Percentiles rank a stretch among this genome's conserved stretches.
These are phyloP conservation scores for Sphaerulina musiva DNA, from an alignment of 2,329 filamentous ascomycete genomes.

Conservation along the genomic window DNA sequence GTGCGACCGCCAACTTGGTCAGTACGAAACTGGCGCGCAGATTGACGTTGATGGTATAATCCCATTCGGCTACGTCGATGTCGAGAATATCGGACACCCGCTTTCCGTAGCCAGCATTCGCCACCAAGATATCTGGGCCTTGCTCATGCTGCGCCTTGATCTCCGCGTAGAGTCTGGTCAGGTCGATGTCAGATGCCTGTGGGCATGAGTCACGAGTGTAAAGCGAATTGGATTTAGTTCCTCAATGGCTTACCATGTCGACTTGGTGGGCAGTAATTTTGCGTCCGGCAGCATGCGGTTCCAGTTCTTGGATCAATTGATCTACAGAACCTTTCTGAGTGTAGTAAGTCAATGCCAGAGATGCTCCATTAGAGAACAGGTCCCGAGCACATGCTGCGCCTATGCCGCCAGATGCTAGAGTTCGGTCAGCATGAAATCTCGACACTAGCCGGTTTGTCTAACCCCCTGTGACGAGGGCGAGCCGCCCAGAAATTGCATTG, in stretches of 20 bases:
- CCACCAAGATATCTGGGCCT: constrained; percentile 56
- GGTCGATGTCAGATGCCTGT: constrained; percentile 44
- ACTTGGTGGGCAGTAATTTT: constrained; percentile 51
- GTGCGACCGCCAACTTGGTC: constrained; percentile 53
- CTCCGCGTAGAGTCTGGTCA: constrained; percentile 50
- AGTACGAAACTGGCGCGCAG: constrained; percentile 58
- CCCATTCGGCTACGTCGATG: constrained; percentile 59
- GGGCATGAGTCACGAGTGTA: background rate
- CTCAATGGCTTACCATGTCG: constrained; percentile 40
- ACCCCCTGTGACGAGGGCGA: constrained; percentile 56
- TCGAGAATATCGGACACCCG: constrained; percentile 47
- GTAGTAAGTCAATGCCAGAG: constrained; percentile 55
- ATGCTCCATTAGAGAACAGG: constrained; percentile 47
- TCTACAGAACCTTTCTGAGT: constrained; percentile 45
- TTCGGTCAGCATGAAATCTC: background rate
- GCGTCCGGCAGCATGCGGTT: constrained; percentile 26
- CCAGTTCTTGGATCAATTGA: constrained; percentile 35
- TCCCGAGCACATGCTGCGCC: constrained; percentile 53
- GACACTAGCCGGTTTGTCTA: constrained; percentile 38
- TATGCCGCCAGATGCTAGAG: constrained; percentile 42
- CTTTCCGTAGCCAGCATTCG: constrained; percentile 61
- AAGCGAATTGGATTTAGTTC: background rate
- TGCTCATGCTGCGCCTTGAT: constrained; percentile 50
- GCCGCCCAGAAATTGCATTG: constrained; percentile 44
- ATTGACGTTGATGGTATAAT: constrained; percentile 58